Base-by-base conservation (phyloP, 208 protist species). In the Zelonia costaricensis region DNA sequence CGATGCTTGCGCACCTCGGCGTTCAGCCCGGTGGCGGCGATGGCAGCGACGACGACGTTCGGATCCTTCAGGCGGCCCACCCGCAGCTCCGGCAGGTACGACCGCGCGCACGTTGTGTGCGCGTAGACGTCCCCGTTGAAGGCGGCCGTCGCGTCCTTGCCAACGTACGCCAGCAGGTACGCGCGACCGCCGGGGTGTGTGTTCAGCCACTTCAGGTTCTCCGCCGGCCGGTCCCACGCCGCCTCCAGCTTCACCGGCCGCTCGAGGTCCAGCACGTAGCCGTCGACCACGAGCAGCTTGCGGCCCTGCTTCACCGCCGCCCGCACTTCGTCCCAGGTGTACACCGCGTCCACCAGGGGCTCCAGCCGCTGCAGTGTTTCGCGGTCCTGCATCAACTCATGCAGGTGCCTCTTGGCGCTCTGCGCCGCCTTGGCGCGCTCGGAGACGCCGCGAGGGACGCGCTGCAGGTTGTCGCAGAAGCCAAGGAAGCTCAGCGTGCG, bases 41-140 rank as follows among this genome's bases (percentile, higher is more conserved):
- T 43, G 35, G 33, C 33, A 31, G 22, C 20, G 57, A 45, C 31
- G 56, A 20, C 31, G 44, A 18, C 13, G 31, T 0, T n/a, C 56
- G 1, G 1, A 13, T 35, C 56, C 46, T 76, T 78, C 28, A 88
- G 44, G 38, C 70, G 61, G 0, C 76, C 82, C 44, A 93, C 77
- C 40, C 82, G 73, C 39, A 93, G 64, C 63, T 88, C 66, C 22
- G 62, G 73, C 42, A 92, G 64, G 48, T 91, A 66, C 55, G 67
- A 88, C 59, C 78, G 76, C 15, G 86, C 88, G 16, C 74, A 81
- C 10, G 47, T 55, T 18, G 74, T 78, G 70, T 94, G 85, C 0
- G 63, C 73, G 75, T 94, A 90, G 5, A 92, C 76, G 12, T 68
- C 75, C 36, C 84, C 82, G 52, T 68, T 74, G 64, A 94, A 92